Evolutionary conservation across 2,329 filamentous ascomycete genomes (phyloP), one percentile per base, ranked within the genome.

Genomic region (Fusarium albidum): DNA sequence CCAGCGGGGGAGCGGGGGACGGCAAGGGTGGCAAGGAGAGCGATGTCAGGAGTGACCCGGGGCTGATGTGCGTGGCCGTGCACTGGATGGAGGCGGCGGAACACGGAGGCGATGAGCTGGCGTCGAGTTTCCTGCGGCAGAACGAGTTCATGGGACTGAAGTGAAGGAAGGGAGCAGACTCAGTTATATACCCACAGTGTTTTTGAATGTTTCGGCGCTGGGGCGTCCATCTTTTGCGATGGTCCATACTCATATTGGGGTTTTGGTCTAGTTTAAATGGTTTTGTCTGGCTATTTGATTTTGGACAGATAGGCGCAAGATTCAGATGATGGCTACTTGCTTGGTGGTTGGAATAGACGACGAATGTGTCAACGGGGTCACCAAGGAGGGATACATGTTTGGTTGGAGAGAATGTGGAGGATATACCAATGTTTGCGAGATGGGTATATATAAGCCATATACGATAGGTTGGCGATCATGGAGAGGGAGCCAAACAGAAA

Each of bases 61-160:
- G 89, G 47, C 86, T 92, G 34, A 95, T 98, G 90, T 97, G 93
- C 67, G 85, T 96, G 51, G 94, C 94, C 9, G 87, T 96, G 74
- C 94, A 98, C 78, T 98, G 94, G 93, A 97, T 98, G 92, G 91
- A 94, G 76, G 81, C 91, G 61, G 92, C 91, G 31, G 90, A 91
- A 65, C 83, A 84, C 48, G 92, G 92, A n/a, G 92, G 92, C 1
- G 94, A 98, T 71, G 84, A 89, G 68, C 78, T 96, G 63, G 94
- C 94, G 15, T 88, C 86, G 69, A 89, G 88, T 71, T 93, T 94
- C 74, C 77, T 97, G 72, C 83, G 88, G 59, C 91, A 96, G 75
- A 79, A 81, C 59, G 79, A 80, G 66, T 72, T 73, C 41, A 71
- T 69, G 71, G 69, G 68, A 31, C 62, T 65, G 57, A 64, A 65